Evolutionary conservation across 1,139 yeast species (phyloP), one percentile per base, ranked within the genome.

Genomic region (Sugiyamaella neomexicana): DNA sequence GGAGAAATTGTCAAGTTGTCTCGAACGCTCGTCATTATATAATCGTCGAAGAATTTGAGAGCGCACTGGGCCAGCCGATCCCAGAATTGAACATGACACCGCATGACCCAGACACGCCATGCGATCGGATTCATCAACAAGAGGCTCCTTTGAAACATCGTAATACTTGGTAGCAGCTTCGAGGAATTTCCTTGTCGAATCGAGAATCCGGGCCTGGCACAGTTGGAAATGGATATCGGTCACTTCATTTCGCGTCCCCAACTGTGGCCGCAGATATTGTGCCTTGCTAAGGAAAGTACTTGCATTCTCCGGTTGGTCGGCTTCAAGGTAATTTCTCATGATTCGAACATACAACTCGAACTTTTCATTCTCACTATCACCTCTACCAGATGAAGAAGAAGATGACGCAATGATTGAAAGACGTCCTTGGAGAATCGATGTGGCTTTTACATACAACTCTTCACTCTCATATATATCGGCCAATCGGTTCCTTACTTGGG

Each of bases 61-160:
- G n/a, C 74, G 58, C 17, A 62, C 55, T 0, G 73, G 74, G 0
- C 74, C 74, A 0, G 74, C 73, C 1, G 74, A 73, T 8, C 72
- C 65, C 50, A 71, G 60, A 5, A 71, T 60, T 1, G 66, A 65
- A 48, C 73, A 68, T 1, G 65, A 60, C 5, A 68, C 63, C 1
- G 74, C 72, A 12, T 66, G 68, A n/a, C 59, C 57, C n/a, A 71
- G 60, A 54, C 72, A 68, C 4, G 57, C 59, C 29, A 62, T 37
- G 2, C 69, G 58, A 46, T 70, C 73, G 0, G 61, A 66, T 5
- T 62, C 68, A n/a, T 62, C 71, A 15, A 63, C 63, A 7, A 58
- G 56, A 3, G 61, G 45, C 39, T 62, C 65, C 39, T 62, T 59
- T 1, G 72, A 67, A 7, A 71, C 65, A 42, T 68, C 69, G 50